These are phyloP conservation scores for Beauveria sp. DNA, from an alignment of 2,329 filamentous ascomycete genomes.

Conservation along the genomic window DNA sequence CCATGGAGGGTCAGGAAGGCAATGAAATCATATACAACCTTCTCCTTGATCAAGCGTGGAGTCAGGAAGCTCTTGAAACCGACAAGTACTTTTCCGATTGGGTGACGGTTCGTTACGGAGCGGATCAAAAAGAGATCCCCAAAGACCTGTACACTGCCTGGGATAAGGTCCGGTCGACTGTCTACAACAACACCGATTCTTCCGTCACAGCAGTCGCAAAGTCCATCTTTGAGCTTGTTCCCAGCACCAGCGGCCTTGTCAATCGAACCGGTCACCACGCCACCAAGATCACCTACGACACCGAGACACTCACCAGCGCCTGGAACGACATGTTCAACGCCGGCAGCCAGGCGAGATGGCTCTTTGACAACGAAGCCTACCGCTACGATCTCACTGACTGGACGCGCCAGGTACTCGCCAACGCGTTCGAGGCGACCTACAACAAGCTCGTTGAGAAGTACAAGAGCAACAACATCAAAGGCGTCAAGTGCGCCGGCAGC, in stretches of 20 bases:
- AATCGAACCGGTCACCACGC: slow-evolving; percentile 27
- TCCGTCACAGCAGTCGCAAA: slow-evolving; percentile 30
- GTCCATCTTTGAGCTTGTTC: slow-evolving; percentile 36
- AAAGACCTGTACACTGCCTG: slow-evolving; percentile 6
- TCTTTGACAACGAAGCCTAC: slow-evolving; percentile 34
- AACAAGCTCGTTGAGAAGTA: slow-evolving; percentile 26
- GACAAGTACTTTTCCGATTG: slow-evolving; percentile 36
- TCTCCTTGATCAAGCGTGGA: slow-evolving; percentile 42
- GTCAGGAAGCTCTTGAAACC: slow-evolving; percentile 31
- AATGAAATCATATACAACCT: slow-evolving; percentile 43
- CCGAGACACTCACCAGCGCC: slow-evolving; percentile 25
- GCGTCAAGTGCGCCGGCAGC: background rate
- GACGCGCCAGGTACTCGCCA: slow-evolving; percentile 38
- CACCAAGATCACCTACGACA: slow-evolving; percentile 33
- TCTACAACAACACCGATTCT: slow-evolving; percentile 12
- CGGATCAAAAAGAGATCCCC: background rate
- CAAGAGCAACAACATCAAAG: slow-evolving; percentile 15
- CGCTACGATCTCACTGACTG: slow-evolving; percentile 38
- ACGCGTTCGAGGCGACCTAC: slow-evolving; percentile 33
- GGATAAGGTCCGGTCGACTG: slow-evolving; percentile 10
- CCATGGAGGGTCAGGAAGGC: slow-evolving; percentile 40
- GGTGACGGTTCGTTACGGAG: slow-evolving; percentile 32
- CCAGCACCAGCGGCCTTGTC: slow-evolving; percentile 30
- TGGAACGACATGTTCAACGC: slow-evolving; percentile 32
- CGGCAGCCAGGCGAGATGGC: slow-evolving; percentile 18